A percentile compares a stretch with the other conserved stretches of the same genome.
These are phyloP conservation scores for Trichocladium antarcticum DNA, from an alignment of 495 filamentous ascomycete species.

Conservation along the genomic window DNA sequence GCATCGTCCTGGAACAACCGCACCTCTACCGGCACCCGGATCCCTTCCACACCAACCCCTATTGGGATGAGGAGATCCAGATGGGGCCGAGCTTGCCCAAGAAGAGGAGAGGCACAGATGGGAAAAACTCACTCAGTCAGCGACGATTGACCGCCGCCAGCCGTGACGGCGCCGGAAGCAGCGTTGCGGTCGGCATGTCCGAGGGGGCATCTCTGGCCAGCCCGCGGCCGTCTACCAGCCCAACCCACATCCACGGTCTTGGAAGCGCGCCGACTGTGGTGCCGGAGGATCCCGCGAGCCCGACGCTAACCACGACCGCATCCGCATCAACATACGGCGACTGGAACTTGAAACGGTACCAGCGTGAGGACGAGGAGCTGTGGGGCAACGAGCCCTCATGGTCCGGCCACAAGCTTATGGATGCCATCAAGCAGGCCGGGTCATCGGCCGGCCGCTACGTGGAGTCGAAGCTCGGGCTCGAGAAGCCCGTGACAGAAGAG, in stretches of 20 bases:
- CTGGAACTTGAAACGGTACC: constrained; percentile 64
- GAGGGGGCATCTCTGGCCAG: constrained; percentile 21
- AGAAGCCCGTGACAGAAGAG: constrained; percentile 33
- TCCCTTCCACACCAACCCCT: constrained; percentile 72
- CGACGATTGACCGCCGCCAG: constrained; percentile 36
- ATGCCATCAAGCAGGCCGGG: constrained; percentile 43
- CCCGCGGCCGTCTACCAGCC: constrained; percentile 6
- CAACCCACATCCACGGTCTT: not conserved
- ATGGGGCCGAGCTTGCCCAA: constrained; percentile 65
- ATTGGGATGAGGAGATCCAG: constrained; percentile 74
- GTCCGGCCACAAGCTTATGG: constrained; percentile 37
- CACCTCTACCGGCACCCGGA: constrained; percentile 66
- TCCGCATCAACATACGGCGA: constrained; percentile 36
- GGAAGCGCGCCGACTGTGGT: constrained; percentile 26
- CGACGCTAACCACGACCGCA: constrained; percentile 23
- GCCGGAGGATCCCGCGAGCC: constrained; percentile 17
- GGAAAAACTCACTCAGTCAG: constrained; percentile 42
- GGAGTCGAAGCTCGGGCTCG: constrained; percentile 34
- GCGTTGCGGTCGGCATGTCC: constrained; percentile 14
- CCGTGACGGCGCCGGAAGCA: constrained; percentile 27
- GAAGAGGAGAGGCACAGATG: constrained; percentile 41
- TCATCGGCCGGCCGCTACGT: constrained; percentile 38
- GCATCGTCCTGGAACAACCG: constrained; percentile 53
- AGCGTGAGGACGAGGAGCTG: constrained; percentile 74
- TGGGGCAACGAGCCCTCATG: constrained; percentile 48